Evolutionary conservation across 257 asterid species (phyloP).

Genomic region (Gentiana straminea): DNA sequence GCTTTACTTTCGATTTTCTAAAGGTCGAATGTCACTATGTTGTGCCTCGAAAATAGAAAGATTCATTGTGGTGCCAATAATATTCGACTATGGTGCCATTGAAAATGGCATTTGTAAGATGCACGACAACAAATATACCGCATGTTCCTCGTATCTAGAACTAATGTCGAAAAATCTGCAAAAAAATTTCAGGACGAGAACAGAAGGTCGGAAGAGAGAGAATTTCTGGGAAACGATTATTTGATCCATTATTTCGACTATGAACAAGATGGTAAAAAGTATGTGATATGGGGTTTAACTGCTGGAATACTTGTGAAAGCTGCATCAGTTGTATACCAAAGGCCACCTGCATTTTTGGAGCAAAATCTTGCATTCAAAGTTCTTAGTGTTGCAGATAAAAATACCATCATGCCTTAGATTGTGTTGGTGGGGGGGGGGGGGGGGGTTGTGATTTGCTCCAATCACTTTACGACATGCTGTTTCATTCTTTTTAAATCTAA

Average conservation of each 20-base stretch:
- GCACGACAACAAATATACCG: no score
- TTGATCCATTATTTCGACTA: constrained; percentile 70
- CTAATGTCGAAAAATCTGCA: constrained; percentile 2
- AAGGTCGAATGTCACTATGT: no score
- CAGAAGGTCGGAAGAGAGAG: constrained; percentile 68
- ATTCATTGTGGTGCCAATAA: no score
- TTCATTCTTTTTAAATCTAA: no score
- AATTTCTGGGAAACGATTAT: constrained; percentile 76
- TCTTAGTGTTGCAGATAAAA: constrained; percentile 35
- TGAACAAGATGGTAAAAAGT: constrained; percentile 38
- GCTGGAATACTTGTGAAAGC: constrained; percentile 88
- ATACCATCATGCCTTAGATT: constrained; percentile 39
- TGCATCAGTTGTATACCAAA: constrained; percentile 79
- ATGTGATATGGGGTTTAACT: constrained; percentile 86
- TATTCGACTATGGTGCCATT: no score
- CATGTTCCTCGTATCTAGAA: not conserved
- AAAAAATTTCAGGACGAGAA: constrained; percentile 48
- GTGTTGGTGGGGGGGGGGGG: not conserved
- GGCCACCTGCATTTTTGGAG: constrained; percentile 72
- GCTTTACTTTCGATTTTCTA: no score
- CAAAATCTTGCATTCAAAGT: constrained; percentile 63
- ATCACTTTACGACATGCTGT: no score
- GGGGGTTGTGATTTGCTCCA: no score
- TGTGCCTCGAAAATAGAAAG: no score
- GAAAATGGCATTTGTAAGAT: no score